Evolutionary conservation across 495 filamentous ascomycete genomes (phyloP).

Genomic region (Mycothermus thermophilus): DNA sequence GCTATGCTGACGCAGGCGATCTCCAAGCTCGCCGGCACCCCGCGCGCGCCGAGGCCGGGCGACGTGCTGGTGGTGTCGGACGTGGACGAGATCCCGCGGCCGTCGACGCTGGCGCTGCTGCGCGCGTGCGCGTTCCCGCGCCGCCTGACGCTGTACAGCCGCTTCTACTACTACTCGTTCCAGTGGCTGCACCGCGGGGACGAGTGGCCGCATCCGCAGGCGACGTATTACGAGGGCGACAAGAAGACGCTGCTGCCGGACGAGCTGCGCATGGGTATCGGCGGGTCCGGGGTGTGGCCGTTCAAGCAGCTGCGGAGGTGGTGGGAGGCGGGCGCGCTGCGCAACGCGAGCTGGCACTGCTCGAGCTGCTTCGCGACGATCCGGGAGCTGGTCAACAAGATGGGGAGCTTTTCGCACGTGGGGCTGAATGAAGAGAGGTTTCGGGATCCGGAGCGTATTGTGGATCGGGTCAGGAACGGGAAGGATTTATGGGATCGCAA

Average conservation of each 20-base stretch:
- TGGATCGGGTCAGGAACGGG: slow-evolving; percentile 33
- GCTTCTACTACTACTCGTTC: slow-evolving; percentile 45
- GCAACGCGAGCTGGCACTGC: slow-evolving; percentile 42
- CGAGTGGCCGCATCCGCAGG: slow-evolving; percentile 44
- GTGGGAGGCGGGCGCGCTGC: slow-evolving; percentile 29
- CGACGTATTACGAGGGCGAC: slow-evolving; percentile 37
- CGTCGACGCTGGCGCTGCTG: slow-evolving; percentile 29
- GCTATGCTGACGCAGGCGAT: slow-evolving; percentile 38
- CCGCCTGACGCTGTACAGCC: slow-evolving; percentile 36
- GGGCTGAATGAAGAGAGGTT: slow-evolving; percentile 30
- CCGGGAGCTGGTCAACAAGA: slow-evolving; percentile 37
- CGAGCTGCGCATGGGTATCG: slow-evolving; percentile 32
- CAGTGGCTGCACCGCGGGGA: slow-evolving; percentile 38
- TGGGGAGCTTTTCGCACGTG: slow-evolving; percentile 37
- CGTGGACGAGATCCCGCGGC: slow-evolving; percentile 40
- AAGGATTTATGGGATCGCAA: slow-evolving; percentile 38
- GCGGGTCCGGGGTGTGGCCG: slow-evolving; percentile 20
- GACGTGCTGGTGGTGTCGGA: slow-evolving; percentile 37
- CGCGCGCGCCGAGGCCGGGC: slow-evolving; percentile 16
- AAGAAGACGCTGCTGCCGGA: slow-evolving; percentile 33
- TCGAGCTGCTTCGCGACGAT: slow-evolving; percentile 39
- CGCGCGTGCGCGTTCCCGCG: slow-evolving; percentile 37
- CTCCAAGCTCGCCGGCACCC: slow-evolving; percentile 21
- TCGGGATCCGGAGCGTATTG: slow-evolving; percentile 28
- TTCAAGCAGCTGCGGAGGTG: no score